Evolutionary conservation across 192 early-diverging fungal genomes (phyloP), one percentile per base, ranked within the genome.

Genomic region (Fimicolochytrium jonesii): DNA sequence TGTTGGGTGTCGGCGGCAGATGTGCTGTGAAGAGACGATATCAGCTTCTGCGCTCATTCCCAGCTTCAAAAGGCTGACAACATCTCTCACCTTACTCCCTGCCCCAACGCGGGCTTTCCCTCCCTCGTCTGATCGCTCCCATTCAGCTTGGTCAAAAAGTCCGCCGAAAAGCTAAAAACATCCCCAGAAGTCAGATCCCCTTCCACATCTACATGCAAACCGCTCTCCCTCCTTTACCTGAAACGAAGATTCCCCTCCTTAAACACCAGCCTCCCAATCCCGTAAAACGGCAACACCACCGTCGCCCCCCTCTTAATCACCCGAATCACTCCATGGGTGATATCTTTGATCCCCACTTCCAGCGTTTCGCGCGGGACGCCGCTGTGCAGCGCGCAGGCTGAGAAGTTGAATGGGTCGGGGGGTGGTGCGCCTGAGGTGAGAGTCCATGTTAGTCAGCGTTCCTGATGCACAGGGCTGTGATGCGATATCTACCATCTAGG

Each of bases 311-410:
- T 34, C 49, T 62, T 67, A 20, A 79, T 25, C 22, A 80, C 45
- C 23, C 66, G 36, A 2, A 72, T 20, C 25, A 80, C 44, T 1
- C 56, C 74, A 59, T 80, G 74, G 7, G 73, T 68, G 34, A 80
- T 61, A 59, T 80, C 78, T 37, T 75, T 78, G 15, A 80, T 18
- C 1, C 66, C 78, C 2, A 75, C 43, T 52, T 80, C 78, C 30
- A 75, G 69, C n/a, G 66, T 54, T 37, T 80, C 78, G 22, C 78
- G 45, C 26, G 41, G 26, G 50, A 66, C 66, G 4, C 72, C 70
- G 29, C 37, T 61, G n/a, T 61, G 56, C 11, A 32, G 30, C 1
- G 78, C 66, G 4, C 74, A 51, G 0, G 72, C 65, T 1, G 72
- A 59, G 41, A 71, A 75, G 59, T 80, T 80, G 22, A 80, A 37